Base-by-base conservation (phyloP, 1,284 basidiomycete species). In the Xerocomus amazonicus region DNA sequence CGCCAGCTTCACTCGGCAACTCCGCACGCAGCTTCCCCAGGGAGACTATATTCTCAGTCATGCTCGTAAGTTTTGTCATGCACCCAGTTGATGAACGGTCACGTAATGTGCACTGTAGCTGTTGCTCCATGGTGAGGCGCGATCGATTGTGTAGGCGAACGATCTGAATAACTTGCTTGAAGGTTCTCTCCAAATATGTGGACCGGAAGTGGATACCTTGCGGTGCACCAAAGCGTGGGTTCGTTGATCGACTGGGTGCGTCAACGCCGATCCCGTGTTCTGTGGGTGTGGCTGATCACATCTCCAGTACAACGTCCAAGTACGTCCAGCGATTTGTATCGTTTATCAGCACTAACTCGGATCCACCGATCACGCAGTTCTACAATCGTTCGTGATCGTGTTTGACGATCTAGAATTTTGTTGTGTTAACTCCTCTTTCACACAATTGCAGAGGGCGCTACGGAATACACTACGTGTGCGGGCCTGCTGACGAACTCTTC, bases 171-270 rank as follows among this genome's bases (percentile, higher is more conserved):
- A 31, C 12, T 31, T 31, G 31, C 14, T 34, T 34, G 10, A 42
- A 61, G 58, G 55, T 67, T 63, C 45, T 55, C 57, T 28, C 52
- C 59, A 14, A 28, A 3, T 0, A 39, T 45, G 23, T 63, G 63
- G 54, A 37, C 37, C 2, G 57, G 58, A 33, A 83, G 83, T 41
- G 83, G 77, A 31, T 86, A 86, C 59, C 70, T 83, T 29, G 72
- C 72, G 34, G 73, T 87, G n/a, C 67, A 86, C 63, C 45, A 70
- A 36, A 63, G 68, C 8, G 81, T 86, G 13, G 83, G 84, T 12
- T 73, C 65, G 53, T 57, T 78, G 45, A 81, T 82, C 43, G 80
- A 81, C 53, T 81, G 78, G 77, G 67, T 65, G 23, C 40, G 62
- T 61, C 13, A 13, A 9, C 2, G 3, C 9, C 9, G 19, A 33